Base-by-base conservation (phyloP, 805 yeast genomes). In the Wickerhamiella kurtzmanii region DNA sequence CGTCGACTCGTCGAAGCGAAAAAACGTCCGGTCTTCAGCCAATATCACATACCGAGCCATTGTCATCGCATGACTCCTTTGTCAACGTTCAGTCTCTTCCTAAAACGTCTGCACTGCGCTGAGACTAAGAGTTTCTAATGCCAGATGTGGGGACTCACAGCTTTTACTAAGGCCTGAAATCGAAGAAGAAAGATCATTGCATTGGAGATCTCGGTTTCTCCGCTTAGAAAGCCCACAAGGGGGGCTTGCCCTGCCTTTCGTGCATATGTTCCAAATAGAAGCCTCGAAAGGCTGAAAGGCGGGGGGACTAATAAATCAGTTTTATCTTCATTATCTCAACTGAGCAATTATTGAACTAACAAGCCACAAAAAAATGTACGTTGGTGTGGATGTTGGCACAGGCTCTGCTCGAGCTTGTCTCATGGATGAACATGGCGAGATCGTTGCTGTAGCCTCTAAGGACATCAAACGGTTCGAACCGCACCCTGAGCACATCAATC, bases 351-450 rank as follows among this genome's bases (percentile, higher is more conserved):
- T 19, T 16, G 42, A 16, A 25, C 32, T 11, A 25, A 25, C 32
- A 11, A 25, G n/a, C n/a, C 32, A 25, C 32, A 25, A 17, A 9
- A 5, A 22, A 22, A 55, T 56, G 58, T 84, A 78, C 58, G 75
- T 85, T 47, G 95, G 95, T 46, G 87, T 85, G 5, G 95, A 85
- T 60, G 94, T 92, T 21, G 98, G 98, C n/a, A 88, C 97, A 0
- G 98, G 97, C 15, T 83, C 95, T 2, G 96, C 96, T 4, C 72
- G 98, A 53, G 97, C 97, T 3, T 89, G 95, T 57, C 69, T 92
- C 15, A 84, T 89, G 52, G 92, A 88, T 62, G 75, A 78, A 56
- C 69, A 73, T 38, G 97, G 97, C 43, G 79, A 82, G 40, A 87
- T 92, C 45, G 65, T 85, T 44, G 61, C 66, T 3, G 65, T 87